Evolutionary conservation across 1,139 yeast species (phyloP).

Genomic region (Candida albicans): DNA sequence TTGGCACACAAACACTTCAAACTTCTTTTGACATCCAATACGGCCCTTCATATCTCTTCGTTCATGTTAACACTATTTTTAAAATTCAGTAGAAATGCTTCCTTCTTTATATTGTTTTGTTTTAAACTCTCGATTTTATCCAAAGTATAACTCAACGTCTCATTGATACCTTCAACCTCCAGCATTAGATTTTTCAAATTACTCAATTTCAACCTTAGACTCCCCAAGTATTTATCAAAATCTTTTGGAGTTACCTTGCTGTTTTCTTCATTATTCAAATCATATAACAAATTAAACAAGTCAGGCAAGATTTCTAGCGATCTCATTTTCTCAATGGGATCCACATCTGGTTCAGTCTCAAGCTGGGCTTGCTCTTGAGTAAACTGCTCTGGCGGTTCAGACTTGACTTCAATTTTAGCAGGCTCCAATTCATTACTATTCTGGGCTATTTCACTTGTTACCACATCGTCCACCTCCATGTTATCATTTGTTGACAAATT

Average conservation of each 20-base stretch:
- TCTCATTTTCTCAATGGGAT: constrained; percentile 29
- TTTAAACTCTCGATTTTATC: constrained; percentile 27
- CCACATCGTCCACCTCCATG: not conserved
- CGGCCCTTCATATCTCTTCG: not conserved
- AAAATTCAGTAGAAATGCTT: constrained; percentile 24
- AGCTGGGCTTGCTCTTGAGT: constrained; percentile 1
- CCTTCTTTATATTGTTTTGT: constrained; percentile 27
- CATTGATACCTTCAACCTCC: constrained; percentile 43
- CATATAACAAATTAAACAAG: constrained; percentile 36
- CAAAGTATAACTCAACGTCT: constrained; percentile 31
- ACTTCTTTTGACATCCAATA: too few relatives aligned
- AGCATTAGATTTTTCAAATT: constrained; percentile 32
- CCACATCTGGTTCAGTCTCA: constrained; percentile 24
- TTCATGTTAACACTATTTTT: constrained; percentile 15
- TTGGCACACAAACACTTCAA: too few relatives aligned
- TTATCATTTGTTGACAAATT: not conserved
- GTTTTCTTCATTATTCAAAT: constrained; percentile 30
- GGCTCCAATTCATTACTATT: not conserved
- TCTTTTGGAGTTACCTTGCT: constrained; percentile 39
- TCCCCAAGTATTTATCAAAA: constrained; percentile 46
- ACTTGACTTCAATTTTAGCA: constrained; percentile 5
- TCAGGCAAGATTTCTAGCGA: constrained; percentile 41
- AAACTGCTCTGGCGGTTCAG: not conserved
- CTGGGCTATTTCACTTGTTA: not conserved
- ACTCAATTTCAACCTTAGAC: constrained; percentile 37